Base-by-base conservation (phyloP, 371 early-diverging fungal genomes). In the Mucor saturninus region DNA sequence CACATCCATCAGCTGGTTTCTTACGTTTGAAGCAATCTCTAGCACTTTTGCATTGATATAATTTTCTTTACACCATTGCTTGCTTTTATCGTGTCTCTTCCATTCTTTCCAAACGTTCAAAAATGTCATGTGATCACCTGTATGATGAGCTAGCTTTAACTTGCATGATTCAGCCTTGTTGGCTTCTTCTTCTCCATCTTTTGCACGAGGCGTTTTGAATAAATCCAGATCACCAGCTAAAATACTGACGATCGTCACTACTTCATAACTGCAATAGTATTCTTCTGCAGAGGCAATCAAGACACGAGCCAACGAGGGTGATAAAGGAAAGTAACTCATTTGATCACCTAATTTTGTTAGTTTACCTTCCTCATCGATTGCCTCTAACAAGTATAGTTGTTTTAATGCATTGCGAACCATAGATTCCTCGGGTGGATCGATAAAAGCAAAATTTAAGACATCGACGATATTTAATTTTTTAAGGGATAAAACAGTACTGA, bases 241-340 rank as follows among this genome's bases (percentile, higher is more conserved):
- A 84, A 95, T 91, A 43, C 91, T 83, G 5, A 81, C 87, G 38
- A 89, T 83, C 3, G 66, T 74, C n/a, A 81, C 28, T 0, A 76
- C 72, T 42, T 80, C 81, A 40, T 80, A 61, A 53, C 80, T 81
- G 58, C 83, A 86, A 0, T 59, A 49, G 40, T 65, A 72, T 55
- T 82, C 71, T 15, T 56, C 62, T 43, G 74, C 77, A 4, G 92
- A 93, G 26, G 76, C 81, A 7, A 99, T 79, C 37, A 99, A 74
- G 8, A 96, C 89, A 61, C 95, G 92, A 49, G 97, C 90, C 51
- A 98, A 71, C 75, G 94, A 93, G 5, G 99, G 99, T 43, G 95
- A 93, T 32, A 97, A 79, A 0, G 99, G 99, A 59, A 98, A 97
- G 68, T 89, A 86, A 30, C 94, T 92, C 98, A 99, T 98, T 14